A percentile compares a stretch with the other conserved stretches of the same genome.
These are phyloP conservation scores for Pichia occidentalis DNA, from an alignment of 805 yeast species.

Conservation along the genomic window DNA sequence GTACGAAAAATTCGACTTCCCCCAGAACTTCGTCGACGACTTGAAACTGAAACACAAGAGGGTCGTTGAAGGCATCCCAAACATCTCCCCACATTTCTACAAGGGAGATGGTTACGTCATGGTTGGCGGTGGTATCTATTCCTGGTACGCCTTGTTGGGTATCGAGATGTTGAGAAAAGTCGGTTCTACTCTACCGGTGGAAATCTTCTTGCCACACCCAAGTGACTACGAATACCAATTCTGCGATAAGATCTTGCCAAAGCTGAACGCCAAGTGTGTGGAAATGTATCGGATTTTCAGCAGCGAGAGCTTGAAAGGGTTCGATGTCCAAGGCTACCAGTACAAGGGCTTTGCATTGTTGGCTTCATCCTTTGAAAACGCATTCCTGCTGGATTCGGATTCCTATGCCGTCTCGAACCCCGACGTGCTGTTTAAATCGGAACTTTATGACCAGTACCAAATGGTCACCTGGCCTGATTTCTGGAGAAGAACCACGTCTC, in stretches of 20 bases:
- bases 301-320: slow-evolving; percentile 37
- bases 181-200: slow-evolving; percentile 71
- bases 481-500: slow-evolving; percentile 80
- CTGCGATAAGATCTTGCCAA: slow-evolving; percentile 59
- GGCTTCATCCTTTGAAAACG: slow-evolving; percentile 66
- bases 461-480: slow-evolving; percentile 77
- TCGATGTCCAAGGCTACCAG: slow-evolving; percentile 59
- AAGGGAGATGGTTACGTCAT: slow-evolving; percentile 48
- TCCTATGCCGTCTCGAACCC: slow-evolving; percentile 64
- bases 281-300: slow-evolving; percentile 60
- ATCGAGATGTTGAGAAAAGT: slow-evolving; percentile 57
- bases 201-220: slow-evolving; percentile 67
- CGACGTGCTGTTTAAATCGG: slow-evolving; percentile 48
- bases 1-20: slow-evolving; percentile 24
- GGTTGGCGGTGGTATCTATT: slow-evolving; percentile 77
- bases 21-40: slow-evolving; percentile 29
- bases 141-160: slow-evolving; percentile 63
- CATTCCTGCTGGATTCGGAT: slow-evolving; percentile 69
- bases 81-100: slow-evolving; percentile 25
- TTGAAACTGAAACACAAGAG: slow-evolving; percentile 28
- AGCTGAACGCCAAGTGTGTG: slow-evolving; percentile 60
- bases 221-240: slow-evolving; percentile 67
- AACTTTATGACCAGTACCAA: slow-evolving; percentile 48
- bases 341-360: slow-evolving; percentile 63
- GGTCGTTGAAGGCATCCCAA: slow-evolving; percentile 27